Conservation (phyloP, 192 early-diverging fungal genomes). For the Phlyctochytrium planicorne region DNA sequence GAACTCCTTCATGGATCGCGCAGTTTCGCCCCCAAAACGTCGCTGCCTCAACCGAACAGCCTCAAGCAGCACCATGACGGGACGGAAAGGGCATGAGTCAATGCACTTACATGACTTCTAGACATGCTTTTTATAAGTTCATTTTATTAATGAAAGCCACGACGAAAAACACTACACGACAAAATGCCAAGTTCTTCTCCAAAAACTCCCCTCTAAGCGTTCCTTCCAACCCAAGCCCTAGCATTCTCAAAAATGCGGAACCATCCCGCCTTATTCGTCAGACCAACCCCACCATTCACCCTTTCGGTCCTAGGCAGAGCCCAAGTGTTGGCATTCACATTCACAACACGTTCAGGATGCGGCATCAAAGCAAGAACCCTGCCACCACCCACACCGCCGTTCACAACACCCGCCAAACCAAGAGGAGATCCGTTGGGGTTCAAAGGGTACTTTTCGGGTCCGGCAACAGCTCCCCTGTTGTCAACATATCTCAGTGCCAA, state of each 20-base stretch:
- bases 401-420: constrained; percentile 86
- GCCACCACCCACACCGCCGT: constrained; percentile 63
- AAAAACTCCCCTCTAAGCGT: no score
- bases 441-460: constrained; percentile 82
- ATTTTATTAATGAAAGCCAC: no score
- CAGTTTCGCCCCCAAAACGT: no score
- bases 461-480: constrained; percentile 64
- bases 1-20: no score
- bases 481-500: constrained; percentile 80
- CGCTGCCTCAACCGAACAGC: no score
- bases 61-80: no score
- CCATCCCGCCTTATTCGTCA: constrained; percentile 92
- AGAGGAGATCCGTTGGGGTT: constrained; percentile 94
- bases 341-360: constrained; percentile 93
- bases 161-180: no score
- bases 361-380: constrained; percentile 96
- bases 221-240: constrained; percentile 72
- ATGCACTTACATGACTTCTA: no score
- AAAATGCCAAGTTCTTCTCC: no score
- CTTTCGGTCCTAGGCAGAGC: constrained; percentile 33
- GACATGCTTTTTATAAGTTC: no score
- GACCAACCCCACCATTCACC: constrained; percentile 54
- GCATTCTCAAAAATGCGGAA: constrained; percentile 92
- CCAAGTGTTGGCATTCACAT: constrained; percentile 88
- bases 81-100: no score